phyloP scores from a whole-genome alignment of 2,329 filamentous ascomycete species.

The Botrytis byssoidea region DNA sequence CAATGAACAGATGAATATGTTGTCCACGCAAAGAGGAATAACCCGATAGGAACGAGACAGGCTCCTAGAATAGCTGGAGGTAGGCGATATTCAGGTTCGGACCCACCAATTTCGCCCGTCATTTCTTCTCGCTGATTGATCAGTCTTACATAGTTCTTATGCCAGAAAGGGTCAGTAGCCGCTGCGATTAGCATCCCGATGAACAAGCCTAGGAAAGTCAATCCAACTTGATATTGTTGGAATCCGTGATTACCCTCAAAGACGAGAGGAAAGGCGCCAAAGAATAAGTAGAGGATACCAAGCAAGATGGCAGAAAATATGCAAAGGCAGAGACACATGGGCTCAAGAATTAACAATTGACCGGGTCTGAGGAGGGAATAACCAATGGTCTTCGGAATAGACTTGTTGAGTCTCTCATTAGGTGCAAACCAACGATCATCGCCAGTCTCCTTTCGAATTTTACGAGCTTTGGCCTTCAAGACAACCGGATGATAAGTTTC shows the following conservation, averaged over 20 bases:
- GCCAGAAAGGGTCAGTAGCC: constrained; percentile 65
- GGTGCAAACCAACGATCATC: constrained; percentile 74
- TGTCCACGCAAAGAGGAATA: constrained; percentile 91
- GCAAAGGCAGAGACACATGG: constrained; percentile 82
- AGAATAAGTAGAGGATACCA: constrained; percentile 86
- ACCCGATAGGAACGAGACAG: constrained; percentile 71
- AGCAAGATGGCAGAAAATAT: constrained; percentile 81
- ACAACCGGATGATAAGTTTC: constrained; percentile 84
- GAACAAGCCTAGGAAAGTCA: constrained; percentile 72
- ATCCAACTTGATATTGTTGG: constrained; percentile 74
- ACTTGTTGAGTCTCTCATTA: constrained; percentile 69
- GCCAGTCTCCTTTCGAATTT: constrained; percentile 71
- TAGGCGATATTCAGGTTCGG: constrained; percentile 84
- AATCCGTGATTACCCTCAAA: constrained; percentile 75
- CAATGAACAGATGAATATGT: constrained; percentile 72
- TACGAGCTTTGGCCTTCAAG: constrained; percentile 68
- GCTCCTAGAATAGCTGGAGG: constrained; percentile 74
- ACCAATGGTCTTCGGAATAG: constrained; percentile 60
- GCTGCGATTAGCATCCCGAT: constrained; percentile 66
- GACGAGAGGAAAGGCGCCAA: constrained; percentile 81
- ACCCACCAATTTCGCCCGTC: constrained; percentile 47
- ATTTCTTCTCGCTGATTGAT: constrained; percentile 48
- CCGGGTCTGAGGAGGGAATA: constrained; percentile 61
- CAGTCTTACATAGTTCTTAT: constrained; percentile 56
- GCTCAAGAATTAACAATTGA: constrained; percentile 75